Base-by-base conservation (phyloP, 1,139 yeast species). In the Geotrichum australiense region DNA sequence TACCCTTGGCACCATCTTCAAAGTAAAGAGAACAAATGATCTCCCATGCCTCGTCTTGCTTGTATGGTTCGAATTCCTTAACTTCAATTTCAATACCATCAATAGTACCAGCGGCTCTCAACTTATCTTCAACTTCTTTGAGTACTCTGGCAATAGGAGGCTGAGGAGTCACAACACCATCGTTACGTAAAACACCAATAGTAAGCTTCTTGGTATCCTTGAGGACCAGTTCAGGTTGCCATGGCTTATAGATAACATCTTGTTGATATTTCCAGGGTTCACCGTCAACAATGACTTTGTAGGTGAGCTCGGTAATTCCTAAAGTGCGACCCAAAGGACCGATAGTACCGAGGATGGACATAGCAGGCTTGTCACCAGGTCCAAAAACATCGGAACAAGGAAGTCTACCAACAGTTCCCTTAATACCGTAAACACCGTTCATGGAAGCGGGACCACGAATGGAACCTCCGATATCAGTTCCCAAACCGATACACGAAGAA, bases 391-490 rank as follows among this genome's bases (percentile, higher is more conserved):
- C 55, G 7, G 34, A 33, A 10, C 10, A 5, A 18, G 84, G 76
- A 20, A 76, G 59, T 55, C 78, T 62, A 1, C 64, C 63, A 11
- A 63, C 50, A 2, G 77, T 66, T 3, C 80, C 76, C 49, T 73
- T 69, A 42, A 77, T 53, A 0, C 77, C 81, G 55, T 66, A 76
- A 3, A 74, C 52, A 0, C 79, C 80, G 39, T 72, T 69, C 47
- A 70, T 70, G 8, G 71, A 65, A 3, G 80, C 72, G 2, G 84
- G 84, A 43, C 68, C 66, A 42, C 83, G 62, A 39, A 78, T 74
- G 23, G 76, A 68, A 4, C 83, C 84, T 11, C 82, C 84, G 50
- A 78, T 74, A 57, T 78, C 83, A 12, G 80, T 74, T 7, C 82
- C 81, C 32, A 76, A 58, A 0, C 81, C 82, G 26, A 76, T 50